Evolutionary conservation across 2,329 filamentous ascomycete genomes (phyloP).

Genomic region (Verticillium alfalfae): DNA sequence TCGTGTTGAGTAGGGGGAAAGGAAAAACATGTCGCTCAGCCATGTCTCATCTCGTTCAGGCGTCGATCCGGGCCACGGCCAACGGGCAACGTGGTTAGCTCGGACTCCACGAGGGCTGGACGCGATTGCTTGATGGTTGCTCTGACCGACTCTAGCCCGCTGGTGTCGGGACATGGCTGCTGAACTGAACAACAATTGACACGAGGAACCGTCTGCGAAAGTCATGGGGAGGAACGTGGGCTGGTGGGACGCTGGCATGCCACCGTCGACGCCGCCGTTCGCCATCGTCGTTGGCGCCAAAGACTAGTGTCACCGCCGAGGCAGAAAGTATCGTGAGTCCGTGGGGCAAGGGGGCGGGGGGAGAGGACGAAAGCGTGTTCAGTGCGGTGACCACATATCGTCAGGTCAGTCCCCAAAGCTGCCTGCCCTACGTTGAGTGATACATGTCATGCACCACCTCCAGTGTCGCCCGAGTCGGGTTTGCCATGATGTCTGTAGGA

Average conservation of each 20-base stretch:
- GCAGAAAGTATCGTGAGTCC: not conserved
- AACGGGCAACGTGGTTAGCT: not conserved
- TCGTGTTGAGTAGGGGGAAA: not conserved
- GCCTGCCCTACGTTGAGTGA: not conserved
- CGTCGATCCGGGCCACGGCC: not conserved
- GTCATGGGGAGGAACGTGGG: not conserved
- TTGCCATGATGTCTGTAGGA: not conserved
- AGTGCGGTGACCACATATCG: too few species aligned
- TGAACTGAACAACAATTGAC: not conserved
- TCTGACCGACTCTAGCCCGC: not conserved
- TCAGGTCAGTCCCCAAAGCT: not conserved
- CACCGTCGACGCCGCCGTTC: not conserved
- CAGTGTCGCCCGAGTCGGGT: not conserved
- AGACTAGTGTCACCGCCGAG: not conserved
- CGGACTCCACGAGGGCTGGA: not conserved
- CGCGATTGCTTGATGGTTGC: not conserved
- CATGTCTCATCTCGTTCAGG: not conserved
- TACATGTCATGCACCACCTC: not conserved
- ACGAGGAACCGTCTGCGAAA: not conserved
- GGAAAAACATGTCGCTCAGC: not conserved
- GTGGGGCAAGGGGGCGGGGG: not conserved
- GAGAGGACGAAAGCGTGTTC: too few species aligned
- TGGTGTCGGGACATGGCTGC: not conserved
- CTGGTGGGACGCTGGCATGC: not conserved
- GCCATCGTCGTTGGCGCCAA: not conserved